Evolutionary conservation across 176 grass and related monocot species (phyloP), one percentile per base, ranked within the genome.

Genomic region (Tuctoria greenei): DNA sequence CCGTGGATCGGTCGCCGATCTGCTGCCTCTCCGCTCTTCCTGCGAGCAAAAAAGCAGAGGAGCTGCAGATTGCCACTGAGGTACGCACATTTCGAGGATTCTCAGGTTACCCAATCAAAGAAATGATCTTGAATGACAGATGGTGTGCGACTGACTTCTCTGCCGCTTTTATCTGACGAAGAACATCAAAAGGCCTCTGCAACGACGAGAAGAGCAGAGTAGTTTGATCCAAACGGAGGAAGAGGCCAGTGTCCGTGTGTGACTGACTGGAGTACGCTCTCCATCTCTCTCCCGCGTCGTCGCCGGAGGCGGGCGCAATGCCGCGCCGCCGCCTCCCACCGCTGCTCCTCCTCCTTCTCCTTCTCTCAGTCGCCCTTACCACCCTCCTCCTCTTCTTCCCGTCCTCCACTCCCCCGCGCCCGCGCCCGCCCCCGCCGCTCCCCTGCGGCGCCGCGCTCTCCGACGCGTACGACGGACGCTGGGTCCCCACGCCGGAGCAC

Each of bases 381-480:
- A 50, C 61, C 68, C 40, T 83, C 23, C 26, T 83, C 23, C 17
- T 89, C 80, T 37, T 58, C 64, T 64, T 59, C 61, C 44, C 76
- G 6, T 66, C 63, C 40, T 73, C 72, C 60, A 55, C 23, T 0
- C 67, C 40, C 41, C 42, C 16, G 56, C 25, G 25, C 54, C 36
- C 7, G n/a, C 39, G 38, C 18, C 61, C 75, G 6, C 55, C 31
- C 21, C 47, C 71, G 6, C 42, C 88, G 12, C 77, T 77, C 26
- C 86, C 83, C 68, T 93, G 94, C 86, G 90, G 90, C 27, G 83
- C 81, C 50, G 86, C 59, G 71, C 44, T 65, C 43, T 81, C 79
- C 49, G 95, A 98, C 60, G 88, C 90, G 52, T 47, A 82, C 39
- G 58, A 79, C 27, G 95, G 95, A 26, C 82, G 68, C 59, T 94